These are phyloP conservation scores for Kalanchoe fedtschenkoi DNA, from an alignment of 164 flowering plant genomes.

Conservation along the genomic window DNA sequence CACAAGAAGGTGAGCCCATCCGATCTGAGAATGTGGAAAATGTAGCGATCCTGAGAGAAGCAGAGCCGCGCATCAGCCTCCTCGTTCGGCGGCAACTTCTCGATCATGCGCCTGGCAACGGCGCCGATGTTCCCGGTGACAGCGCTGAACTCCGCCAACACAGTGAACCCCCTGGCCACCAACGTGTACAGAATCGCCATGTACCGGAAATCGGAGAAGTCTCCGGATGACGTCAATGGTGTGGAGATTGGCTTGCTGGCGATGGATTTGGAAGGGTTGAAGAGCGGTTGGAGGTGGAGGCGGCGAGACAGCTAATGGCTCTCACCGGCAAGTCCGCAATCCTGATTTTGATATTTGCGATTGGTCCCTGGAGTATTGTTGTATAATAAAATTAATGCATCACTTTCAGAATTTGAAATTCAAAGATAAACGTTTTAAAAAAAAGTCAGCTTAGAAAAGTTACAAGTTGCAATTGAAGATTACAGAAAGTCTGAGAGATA, in stretches of 20 bases:
- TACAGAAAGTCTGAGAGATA: too few relatives aligned
- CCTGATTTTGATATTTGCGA: too few relatives aligned
- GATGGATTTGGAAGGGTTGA: not conserved
- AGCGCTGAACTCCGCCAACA: conserved; percentile 87
- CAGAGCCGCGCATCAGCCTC: conserved; percentile 74
- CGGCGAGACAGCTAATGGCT: too few relatives aligned
- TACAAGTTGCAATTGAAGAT: too few relatives aligned
- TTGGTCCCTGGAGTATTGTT: too few relatives aligned
- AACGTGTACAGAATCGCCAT: conserved; percentile 93
- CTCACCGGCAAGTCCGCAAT: too few relatives aligned
- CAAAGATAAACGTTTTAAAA: too few relatives aligned
- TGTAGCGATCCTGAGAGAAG: conserved; percentile 89
- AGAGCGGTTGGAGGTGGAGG: not conserved
- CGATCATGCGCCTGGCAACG: conserved; percentile 67
- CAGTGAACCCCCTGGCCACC: conserved; percentile 81
- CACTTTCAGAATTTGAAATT: too few relatives aligned
- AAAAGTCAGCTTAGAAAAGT: too few relatives aligned
- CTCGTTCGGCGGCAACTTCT: conserved; percentile 43
- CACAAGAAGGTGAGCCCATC: conserved; percentile 82
- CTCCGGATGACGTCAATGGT: not conserved
- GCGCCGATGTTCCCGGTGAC: conserved; percentile 88
- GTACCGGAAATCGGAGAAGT: not conserved
- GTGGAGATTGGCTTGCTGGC: too few relatives aligned
- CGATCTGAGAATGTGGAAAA: conserved; percentile 72
- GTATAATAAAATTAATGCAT: too few relatives aligned